Conservation (phyloP, 495 filamentous ascomycete genomes). For the Neurospora hispaniola region DNA sequence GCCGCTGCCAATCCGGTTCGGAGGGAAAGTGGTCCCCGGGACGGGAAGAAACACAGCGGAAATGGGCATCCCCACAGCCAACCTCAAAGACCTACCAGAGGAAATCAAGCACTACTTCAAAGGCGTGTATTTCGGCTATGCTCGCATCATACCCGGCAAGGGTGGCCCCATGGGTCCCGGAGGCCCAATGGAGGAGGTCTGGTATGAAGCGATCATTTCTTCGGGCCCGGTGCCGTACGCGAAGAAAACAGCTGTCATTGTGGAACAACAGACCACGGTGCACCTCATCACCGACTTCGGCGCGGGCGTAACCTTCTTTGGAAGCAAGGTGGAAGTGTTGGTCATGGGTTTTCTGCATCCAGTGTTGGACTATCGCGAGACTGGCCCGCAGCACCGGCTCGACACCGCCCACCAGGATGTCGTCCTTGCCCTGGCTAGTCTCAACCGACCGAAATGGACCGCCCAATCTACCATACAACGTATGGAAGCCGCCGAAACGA, state of each 20-base stretch:
- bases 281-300: conserved; percentile 41
- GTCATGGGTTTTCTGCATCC: conserved; percentile 46
- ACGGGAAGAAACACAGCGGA: conserved; percentile 22
- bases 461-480: conserved; percentile 25
- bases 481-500: conserved; percentile 17
- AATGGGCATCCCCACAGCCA: conserved; percentile 26
- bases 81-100: conserved; percentile 31
- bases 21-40: conserved; percentile 28
- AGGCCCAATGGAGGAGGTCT: conserved; percentile 14
- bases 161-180: conserved; percentile 9
- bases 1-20: conserved; percentile 49
- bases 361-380: conserved; percentile 14
- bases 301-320: conserved; percentile 18
- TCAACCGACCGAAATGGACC: conserved; percentile 46
- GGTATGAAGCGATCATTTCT: conserved; percentile 47
- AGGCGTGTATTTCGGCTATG: conserved; percentile 58
- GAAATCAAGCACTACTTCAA: conserved; percentile 38
- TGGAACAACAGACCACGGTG: conserved; percentile 28
- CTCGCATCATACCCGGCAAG: conserved; percentile 22
- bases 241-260: conserved; percentile 24
- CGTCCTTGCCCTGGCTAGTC: conserved; percentile 34
- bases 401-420: conserved; percentile 40
- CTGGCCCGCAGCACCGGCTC: conserved; percentile 29
- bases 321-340: conserved; percentile 36
- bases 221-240: conserved; percentile 31